phyloP scores from a whole-genome alignment of 768 basidiomycete genomes.

The Boletus sp. region DNA sequence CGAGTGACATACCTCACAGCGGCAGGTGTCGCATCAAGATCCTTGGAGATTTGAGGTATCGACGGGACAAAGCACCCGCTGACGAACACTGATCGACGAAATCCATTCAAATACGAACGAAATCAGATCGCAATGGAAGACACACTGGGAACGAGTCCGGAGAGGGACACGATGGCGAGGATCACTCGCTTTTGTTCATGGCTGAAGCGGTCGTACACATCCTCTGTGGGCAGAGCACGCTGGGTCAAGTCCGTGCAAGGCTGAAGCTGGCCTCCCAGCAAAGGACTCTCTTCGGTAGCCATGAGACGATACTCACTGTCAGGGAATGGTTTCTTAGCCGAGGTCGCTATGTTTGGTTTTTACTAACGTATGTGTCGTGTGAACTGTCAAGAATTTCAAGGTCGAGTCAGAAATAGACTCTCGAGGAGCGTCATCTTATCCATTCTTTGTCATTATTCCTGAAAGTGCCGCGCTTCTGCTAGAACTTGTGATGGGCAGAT shows the following conservation, averaged over 20 bases:
- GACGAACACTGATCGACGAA: conserved; percentile 53
- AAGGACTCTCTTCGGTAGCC: conserved; percentile 29
- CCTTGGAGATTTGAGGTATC: conserved; percentile 69
- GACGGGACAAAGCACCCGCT: conserved; percentile 70
- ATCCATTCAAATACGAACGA: background rate
- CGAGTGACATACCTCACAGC: conserved; percentile 50
- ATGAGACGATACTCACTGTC: conserved; percentile 4
- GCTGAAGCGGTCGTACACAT: conserved; percentile 61
- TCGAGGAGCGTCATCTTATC: too few species aligned
- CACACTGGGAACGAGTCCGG: conserved; percentile 64
- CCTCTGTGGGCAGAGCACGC: conserved; percentile 17
- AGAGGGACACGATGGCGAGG: conserved; percentile 54
- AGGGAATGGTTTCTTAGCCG: too few species aligned
- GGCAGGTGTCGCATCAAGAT: conserved; percentile 55
- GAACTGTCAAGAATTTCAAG: too few species aligned
- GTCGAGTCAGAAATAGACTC: too few species aligned
- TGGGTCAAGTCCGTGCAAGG: background rate
- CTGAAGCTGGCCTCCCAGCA: conserved; percentile 16
- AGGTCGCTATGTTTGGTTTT: background rate
- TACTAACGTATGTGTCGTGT: too few species aligned
- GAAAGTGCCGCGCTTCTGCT: too few species aligned
- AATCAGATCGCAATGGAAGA: background rate
- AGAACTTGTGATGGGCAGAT: too few species aligned
- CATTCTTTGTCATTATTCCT: too few species aligned
- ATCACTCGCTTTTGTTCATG: conserved; percentile 50